Evolutionary conservation across 345 rosid species (phyloP).

Genomic region (Eutrema heterophyllum): DNA sequence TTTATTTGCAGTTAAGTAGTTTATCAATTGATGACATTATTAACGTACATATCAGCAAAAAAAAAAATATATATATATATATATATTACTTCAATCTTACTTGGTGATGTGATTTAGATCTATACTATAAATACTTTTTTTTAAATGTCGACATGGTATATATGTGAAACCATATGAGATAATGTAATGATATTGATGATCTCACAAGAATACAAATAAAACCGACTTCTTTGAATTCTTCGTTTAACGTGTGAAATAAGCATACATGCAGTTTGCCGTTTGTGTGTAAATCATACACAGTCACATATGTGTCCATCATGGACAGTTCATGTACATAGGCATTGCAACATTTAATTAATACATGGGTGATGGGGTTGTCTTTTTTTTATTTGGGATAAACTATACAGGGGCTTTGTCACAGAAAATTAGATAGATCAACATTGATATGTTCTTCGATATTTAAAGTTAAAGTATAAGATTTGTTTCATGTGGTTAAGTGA

Average conservation of each 20-base stretch:
- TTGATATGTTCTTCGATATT: no score
- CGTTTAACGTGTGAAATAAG: slow-evolving; percentile 16
- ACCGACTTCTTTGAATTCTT: slow-evolving; percentile 26
- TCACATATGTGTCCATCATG: neutral
- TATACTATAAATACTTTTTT: neutral
- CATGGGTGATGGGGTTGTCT: neutral
- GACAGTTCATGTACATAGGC: neutral
- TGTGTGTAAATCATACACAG: neutral
- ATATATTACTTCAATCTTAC: neutral
- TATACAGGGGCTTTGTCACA: no score
- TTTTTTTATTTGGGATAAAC: no score
- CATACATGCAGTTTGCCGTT: neutral
- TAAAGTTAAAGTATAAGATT: no score
- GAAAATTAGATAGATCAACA: no score
- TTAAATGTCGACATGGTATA: slow-evolving; percentile 20
- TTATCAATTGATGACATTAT: no score
- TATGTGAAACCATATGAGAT: neutral
- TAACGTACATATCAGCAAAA: no score
- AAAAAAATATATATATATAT: no score
- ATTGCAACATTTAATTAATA: neutral
- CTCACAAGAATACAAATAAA: slow-evolving; percentile 17
- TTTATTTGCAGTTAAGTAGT: no score
- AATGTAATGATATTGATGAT: slow-evolving; percentile 1
- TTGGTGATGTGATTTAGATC: neutral
- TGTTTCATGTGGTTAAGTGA: no score